Base-by-base conservation (phyloP, 257 asterid species). In the Capsicum chinense region DNA sequence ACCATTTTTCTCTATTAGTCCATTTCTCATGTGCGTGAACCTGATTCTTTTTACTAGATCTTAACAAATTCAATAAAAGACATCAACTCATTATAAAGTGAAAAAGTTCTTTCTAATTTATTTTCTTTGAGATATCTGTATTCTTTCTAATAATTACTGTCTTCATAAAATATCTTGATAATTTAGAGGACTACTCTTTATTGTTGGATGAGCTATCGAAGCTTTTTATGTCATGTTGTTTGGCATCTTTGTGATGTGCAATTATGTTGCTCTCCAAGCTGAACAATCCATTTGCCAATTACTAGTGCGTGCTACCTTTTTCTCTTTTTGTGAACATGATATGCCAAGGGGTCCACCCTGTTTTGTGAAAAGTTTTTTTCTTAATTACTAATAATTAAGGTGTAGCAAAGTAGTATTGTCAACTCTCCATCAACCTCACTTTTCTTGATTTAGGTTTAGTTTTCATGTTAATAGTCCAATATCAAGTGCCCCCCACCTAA, bases 161-260 rank as follows among this genome's bases (percentile, higher is more conserved):
- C 12, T 37, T 7, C 7, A 37, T 37, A 3, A 68, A 15, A 39
- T 68, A 3, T 68, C 52, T 68, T 68, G 52, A 15, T 68, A 10
- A 10, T 21, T 62, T 5, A 7, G 12, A 14, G 13, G 52, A 14
- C 26, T 37, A 15, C 1, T 37, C 21, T 68, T 37, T 37, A 37
- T 37, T 68, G 76, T 37, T 68, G 26, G 37, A 70, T 44, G 79
- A 47, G 16, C 54, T 9, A 42, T 17, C 4, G 11, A 70, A 16
- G 50, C 15, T 7, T 5, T 44, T 71, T 26, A 44, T 44, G 57
- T 44, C n/a, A 47, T 71, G 56, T n/a, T 71, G 58, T n/a, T 71
- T 19, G 80, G 59, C 57, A 48, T 73, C 12, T 73, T 73, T 19
- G 39, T 48, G 80, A 73, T 19, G n/a, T 9, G 57, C 80, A 73